Percentiles rank a stretch among this genome's conserved stretches.
These are phyloP conservation scores for Trametopsis cervina DNA, from an alignment of 768 basidiomycete genomes.

Conservation along the genomic window DNA sequence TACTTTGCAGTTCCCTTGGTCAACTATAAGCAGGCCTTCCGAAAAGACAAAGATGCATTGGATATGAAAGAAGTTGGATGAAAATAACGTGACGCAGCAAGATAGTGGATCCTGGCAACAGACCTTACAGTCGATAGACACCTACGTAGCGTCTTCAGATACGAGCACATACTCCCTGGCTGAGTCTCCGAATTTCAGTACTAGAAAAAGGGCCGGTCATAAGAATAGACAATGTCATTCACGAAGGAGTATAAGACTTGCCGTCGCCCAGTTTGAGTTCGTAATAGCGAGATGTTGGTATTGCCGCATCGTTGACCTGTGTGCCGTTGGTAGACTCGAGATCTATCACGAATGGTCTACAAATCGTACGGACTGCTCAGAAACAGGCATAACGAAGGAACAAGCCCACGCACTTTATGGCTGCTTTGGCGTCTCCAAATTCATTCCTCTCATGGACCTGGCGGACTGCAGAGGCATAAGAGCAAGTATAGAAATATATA, in stretches of 20 bases:
- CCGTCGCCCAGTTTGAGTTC: constrained; percentile 78
- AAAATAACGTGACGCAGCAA: no score
- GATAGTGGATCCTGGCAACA: no score
- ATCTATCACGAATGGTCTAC: constrained; percentile 89
- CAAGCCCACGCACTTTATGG: constrained; percentile 66
- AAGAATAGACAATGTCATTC: constrained; percentile 4
- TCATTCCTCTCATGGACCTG: constrained; percentile 84
- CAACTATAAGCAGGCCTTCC: no score
- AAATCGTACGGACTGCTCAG: neutral
- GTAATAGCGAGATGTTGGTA: constrained; percentile 84
- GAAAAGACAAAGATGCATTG: no score
- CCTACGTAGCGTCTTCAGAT: constrained; percentile 57
- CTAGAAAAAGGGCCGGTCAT: constrained; percentile 30
- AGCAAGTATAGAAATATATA: constrained; percentile 6
- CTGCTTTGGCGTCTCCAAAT: constrained; percentile 69
- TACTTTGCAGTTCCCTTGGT: no score
- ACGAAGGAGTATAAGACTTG: constrained; percentile 29
- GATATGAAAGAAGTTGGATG: no score
- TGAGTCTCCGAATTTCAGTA: constrained; percentile 82
- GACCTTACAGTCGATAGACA: no score
- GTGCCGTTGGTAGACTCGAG: constrained; percentile 98
- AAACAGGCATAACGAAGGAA: neutral
- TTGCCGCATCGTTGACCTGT: constrained; percentile 77
- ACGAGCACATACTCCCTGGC: constrained; percentile 79
- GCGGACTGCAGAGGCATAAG: constrained; percentile 72